Base-by-base conservation (phyloP, 139 green algal species). In the Micractinium sp. region DNA sequence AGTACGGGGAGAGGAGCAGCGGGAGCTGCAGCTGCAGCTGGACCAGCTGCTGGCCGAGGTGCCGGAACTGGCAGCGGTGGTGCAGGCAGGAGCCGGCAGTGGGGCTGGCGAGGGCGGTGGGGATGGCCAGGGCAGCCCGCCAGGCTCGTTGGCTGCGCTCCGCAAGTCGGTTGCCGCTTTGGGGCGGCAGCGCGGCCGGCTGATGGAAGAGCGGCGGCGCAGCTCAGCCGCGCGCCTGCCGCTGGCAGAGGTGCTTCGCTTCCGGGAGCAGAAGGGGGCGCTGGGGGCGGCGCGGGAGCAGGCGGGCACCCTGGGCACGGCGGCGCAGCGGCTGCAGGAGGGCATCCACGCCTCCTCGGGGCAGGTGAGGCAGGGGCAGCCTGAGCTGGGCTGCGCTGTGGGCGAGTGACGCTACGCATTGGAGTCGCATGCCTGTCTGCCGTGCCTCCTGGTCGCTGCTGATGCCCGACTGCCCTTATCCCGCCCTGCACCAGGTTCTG, bases 281-380 rank as follows among this genome's bases (percentile, higher is more conserved):
- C 81, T 85, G 81, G 81, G 9, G 3, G 81, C 81, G 3, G 56
- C 56, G 7, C 81, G 81, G n/a, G 53, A 74, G 81, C 81, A 85
- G 56, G 81, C 56, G 0, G 33, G 3, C 56, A 85, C 81, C 16
- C 81, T 85, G 81, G n/a, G 31, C 56, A 71, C 56, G 4, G 81
- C 81, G 19, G 81, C 61, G n/a, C n/a, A 73, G 53, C 56, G 81
- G 53, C 81, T 85, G 81, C 56, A 85, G 81, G 81, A 85, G 20
- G 81, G 81, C 81, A 85, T 85, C n/a, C 29, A 71, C 12, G n/a
- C 29, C 20, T 74, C 81, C 14, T 47, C 23, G 18, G 39, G 25
- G n/a, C 56, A 85, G 81, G 81, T 71, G 56, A 27, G 77, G 4
- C 0, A 0, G 23, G 76, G 19, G 18, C n/a, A 33, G 22, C 67